Base-by-base conservation (phyloP, 345 rosid genomes). In the Draba incana region DNA sequence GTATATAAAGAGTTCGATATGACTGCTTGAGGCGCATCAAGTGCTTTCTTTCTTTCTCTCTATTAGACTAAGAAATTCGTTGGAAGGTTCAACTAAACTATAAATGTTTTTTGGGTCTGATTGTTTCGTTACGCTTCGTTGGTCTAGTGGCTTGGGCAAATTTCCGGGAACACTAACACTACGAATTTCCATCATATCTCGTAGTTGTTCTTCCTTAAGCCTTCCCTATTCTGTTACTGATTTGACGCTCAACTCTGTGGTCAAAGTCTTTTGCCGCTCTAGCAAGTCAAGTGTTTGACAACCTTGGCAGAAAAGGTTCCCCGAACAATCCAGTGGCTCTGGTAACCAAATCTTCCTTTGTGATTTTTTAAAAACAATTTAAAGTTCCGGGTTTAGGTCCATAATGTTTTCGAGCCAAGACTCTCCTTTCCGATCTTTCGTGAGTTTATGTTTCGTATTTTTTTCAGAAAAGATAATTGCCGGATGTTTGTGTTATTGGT, bases 261-360 rank as follows among this genome's bases (percentile, higher is more conserved):
- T 88, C n/a, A 90, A 88, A 79, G 67, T 88, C 43, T 83, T 88
- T 75, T 76, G 86, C 3, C 82, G 82, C 43, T 77, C 82, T 52
- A 80, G 80, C 58, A 81, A 84, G 66, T 88, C 88, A 51, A 83
- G 75, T 73, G 78, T 83, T 69, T 66, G 79, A 33, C 86, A 83
- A 52, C 94, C 94, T 0, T 90, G 94, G 94, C 94, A 87, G 77
- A 85, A 85, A 58, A 81, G 84, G 74, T 72, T 82, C 6, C 90
- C 81, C 62, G 78, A 80, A n/a, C 84, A 82, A 78, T 46, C 75
- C 13, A 81, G 74, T 74, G 93, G 97, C 68, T 88, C 97, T 8
- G 94, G 97, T 83, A 68, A 7, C 13, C 23, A 38, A 13, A 59
- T n/a, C 38, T 59, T 59, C 33, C 16, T 14, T 39, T 11, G 33